Conservation (phyloP, 192 early-diverging fungal species). For the Coemansia sp. region DNA sequence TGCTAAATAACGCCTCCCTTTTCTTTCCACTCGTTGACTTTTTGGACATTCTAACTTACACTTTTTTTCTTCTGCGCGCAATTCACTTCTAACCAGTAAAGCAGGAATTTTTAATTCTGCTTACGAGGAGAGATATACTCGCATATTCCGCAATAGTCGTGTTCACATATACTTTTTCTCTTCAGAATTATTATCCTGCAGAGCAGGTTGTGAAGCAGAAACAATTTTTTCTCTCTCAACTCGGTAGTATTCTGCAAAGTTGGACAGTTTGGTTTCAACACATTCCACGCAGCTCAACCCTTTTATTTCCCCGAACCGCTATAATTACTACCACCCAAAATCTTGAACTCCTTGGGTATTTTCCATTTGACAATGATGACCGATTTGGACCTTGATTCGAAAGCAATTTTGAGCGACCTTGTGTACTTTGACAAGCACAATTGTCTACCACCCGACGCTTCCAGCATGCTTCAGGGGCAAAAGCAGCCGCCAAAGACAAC, state of each 20-base stretch:
- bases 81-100: background rate
- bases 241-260: background rate
- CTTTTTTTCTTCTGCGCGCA: background rate
- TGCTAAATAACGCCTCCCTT: background rate
- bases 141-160: background rate
- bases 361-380: constrained; percentile 32
- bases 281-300: background rate
- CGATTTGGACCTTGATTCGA: constrained; percentile 54
- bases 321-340: background rate
- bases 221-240: constrained; percentile 1
- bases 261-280: constrained; percentile 1
- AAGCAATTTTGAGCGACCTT: constrained; percentile 53
- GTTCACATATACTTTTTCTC: background rate
- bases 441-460: constrained; percentile 33
- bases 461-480: constrained; percentile 9
- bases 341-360: background rate
- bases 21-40: background rate
- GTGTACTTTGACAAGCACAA: constrained; percentile 51
- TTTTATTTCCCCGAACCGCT: background rate
- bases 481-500: constrained; percentile 1
- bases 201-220: constrained; percentile 1
- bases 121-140: background rate
- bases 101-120: background rate
- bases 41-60: background rate
- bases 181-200: constrained; percentile 4